Conservation (phyloP, 2,329 filamentous ascomycete genomes). For the Dactylellina parvicollis region DNA sequence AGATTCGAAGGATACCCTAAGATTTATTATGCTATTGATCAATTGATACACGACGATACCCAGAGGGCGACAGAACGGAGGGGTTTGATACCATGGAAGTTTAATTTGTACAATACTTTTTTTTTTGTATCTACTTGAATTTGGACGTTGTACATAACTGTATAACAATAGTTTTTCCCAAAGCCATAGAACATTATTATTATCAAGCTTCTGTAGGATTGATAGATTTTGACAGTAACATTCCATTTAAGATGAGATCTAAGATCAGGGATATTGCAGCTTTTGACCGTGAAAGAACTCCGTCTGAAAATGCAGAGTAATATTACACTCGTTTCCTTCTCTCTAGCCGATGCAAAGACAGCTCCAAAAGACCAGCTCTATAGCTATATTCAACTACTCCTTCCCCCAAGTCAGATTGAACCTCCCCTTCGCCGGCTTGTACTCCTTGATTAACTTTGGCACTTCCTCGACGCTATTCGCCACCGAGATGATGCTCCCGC, state of each 20-base stretch:
- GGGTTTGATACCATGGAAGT: background rate
- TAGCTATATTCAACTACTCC: conserved; percentile 62
- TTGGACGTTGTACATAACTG: no score
- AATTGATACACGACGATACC: conserved; percentile 20
- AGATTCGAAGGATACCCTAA: conserved; percentile 20
- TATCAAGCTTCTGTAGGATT: no score
- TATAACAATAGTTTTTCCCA: no score
- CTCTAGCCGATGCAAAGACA: background rate
- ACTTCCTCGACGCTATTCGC: conserved; percentile 78
- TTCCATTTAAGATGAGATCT: background rate
- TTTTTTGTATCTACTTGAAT: conserved; percentile 9
- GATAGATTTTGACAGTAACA: no score
- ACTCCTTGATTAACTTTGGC: conserved; percentile 74
- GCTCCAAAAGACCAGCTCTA: background rate
- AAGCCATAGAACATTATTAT: no score
- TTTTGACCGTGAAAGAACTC: no score
- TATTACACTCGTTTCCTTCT: no score
- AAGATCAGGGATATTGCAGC: background rate
- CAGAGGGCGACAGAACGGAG: no score
- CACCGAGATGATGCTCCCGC: conserved; percentile 80
- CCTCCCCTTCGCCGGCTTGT: conserved; percentile 77
- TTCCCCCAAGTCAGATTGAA: conserved; percentile 84
- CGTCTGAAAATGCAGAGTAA: no score
- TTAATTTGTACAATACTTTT: conserved; percentile 3
- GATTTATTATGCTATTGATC: conserved; percentile 5